Conservation (phyloP, 352 stramenopile species). For the Aphanomyces stellatus region DNA sequence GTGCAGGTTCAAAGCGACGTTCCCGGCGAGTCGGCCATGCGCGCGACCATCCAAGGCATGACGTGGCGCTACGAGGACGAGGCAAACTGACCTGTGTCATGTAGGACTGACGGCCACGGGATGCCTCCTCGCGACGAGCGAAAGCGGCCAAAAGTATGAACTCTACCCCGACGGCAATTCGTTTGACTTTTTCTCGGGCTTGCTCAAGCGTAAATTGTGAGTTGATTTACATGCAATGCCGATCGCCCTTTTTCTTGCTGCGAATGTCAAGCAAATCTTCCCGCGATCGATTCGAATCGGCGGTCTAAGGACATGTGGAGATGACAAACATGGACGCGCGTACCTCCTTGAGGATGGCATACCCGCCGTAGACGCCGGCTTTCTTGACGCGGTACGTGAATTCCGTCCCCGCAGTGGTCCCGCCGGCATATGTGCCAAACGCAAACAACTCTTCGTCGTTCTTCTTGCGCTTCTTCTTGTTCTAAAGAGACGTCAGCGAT, state of each 20-base stretch:
- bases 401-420: conserved; percentile 60
- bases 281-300: conserved; percentile 51
- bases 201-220: conserved; percentile 81
- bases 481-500: neutral
- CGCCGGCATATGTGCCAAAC: conserved; percentile 83
- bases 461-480: conserved; percentile 33
- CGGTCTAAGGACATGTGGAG: conserved; percentile 22
- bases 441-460: conserved; percentile 56
- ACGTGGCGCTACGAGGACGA: neutral
- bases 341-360: conserved; percentile 79
- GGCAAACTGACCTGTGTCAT: conserved; percentile 28
- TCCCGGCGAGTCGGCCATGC: conserved; percentile 24
- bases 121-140: conserved; percentile 50
- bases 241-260: conserved; percentile 83
- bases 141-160: conserved; percentile 53
- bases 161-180: conserved; percentile 87
- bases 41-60: conserved; percentile 19
- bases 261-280: conserved; percentile 82
- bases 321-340: conserved; percentile 1
- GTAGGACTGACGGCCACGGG: conserved; percentile 69
- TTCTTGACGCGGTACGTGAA: conserved; percentile 81
- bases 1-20: conserved; percentile 57
- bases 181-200: conserved; percentile 79
- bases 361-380: conserved; percentile 69
- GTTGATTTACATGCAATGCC: conserved; percentile 39